Conservation (phyloP, 768 basidiomycete species). For the Brasilioporus rufonigricans region DNA sequence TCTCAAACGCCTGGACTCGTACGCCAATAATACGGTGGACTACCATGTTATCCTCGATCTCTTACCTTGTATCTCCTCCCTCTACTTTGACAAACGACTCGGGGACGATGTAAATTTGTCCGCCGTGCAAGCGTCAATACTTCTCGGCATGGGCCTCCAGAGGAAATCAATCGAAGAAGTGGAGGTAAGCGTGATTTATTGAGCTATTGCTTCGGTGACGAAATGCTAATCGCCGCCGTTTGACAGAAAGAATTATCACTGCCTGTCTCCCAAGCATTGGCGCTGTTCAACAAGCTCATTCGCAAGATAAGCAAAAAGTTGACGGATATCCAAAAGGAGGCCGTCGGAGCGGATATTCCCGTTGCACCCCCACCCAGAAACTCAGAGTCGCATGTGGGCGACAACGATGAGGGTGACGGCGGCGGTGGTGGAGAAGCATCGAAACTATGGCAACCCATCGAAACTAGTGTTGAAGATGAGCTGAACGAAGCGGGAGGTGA, state of each 20-base stretch:
- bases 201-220: neutral
- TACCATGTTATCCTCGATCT: slow-evolving; percentile 96
- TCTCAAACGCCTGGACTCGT: slow-evolving; percentile 92
- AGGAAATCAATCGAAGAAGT: slow-evolving; percentile 86
- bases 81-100: slow-evolving; percentile 80
- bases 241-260: slow-evolving; percentile 72
- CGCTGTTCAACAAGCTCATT: slow-evolving; percentile 87
- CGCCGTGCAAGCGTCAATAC: slow-evolving; percentile 87
- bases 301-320: slow-evolving; percentile 79
- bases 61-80: slow-evolving; percentile 72
- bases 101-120: slow-evolving; percentile 68
- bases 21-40: slow-evolving; percentile 93
- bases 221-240: neutral
- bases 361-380: slow-evolving; percentile 32
- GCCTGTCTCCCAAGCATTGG: slow-evolving; percentile 83
- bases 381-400: slow-evolving; percentile 12
- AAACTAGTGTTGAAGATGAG: slow-evolving; percentile 57
- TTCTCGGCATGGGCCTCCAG: slow-evolving; percentile 87
- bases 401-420: slow-evolving; percentile 10
- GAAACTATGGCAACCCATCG: slow-evolving; percentile 43
- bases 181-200: slow-evolving; percentile 52
- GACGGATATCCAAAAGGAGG: slow-evolving; percentile 75
- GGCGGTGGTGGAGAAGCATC: slow-evolving; percentile 2
- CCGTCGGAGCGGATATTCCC: slow-evolving; percentile 64
- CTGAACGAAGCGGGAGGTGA: slow-evolving; percentile 74